These are phyloP conservation scores for Takakia lepidozioides DNA, from an alignment of 225 moss, liverwort and hornwort genomes.

Conservation along the genomic window DNA sequence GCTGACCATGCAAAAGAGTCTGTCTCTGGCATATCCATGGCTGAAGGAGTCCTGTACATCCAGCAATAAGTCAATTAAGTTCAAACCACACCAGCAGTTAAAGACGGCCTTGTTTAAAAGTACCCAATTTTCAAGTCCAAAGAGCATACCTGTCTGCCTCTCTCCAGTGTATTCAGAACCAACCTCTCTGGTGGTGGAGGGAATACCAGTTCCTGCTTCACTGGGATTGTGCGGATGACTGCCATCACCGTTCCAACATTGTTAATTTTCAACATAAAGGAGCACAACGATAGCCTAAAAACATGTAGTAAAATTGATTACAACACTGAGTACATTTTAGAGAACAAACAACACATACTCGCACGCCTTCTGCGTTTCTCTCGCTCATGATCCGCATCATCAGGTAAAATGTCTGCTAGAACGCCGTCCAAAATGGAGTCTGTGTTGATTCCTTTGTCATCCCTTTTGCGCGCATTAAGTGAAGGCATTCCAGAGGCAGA, in stretches of 20 bases:
- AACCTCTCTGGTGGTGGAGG: constrained; percentile 25
- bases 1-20: constrained; percentile 20
- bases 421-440: constrained; percentile 87
- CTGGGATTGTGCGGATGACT: constrained; percentile 19
- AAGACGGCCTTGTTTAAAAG: not conserved
- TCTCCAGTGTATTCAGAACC: constrained; percentile 14
- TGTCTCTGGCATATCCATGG: constrained; percentile 16
- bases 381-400: constrained; percentile 70
- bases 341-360: no score
- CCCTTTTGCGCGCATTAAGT: constrained; percentile 42
- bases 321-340: no score
- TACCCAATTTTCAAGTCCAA: no score
- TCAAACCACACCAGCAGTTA: constrained; percentile 3
- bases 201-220: constrained; percentile 17
- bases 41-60: no score
- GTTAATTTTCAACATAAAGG: no score
- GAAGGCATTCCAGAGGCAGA: constrained; percentile 62
- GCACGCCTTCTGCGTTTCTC: constrained; percentile 72
- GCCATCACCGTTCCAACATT: constrained; percentile 13
- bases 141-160: constrained; percentile 18
- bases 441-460: constrained; percentile 50
- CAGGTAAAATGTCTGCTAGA: constrained; percentile 69
- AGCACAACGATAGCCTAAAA: no score
- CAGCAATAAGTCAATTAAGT: constrained; percentile 1
- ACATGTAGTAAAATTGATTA: no score